Conservation (phyloP, 441 rosid species). For the Populus tomentosa region DNA sequence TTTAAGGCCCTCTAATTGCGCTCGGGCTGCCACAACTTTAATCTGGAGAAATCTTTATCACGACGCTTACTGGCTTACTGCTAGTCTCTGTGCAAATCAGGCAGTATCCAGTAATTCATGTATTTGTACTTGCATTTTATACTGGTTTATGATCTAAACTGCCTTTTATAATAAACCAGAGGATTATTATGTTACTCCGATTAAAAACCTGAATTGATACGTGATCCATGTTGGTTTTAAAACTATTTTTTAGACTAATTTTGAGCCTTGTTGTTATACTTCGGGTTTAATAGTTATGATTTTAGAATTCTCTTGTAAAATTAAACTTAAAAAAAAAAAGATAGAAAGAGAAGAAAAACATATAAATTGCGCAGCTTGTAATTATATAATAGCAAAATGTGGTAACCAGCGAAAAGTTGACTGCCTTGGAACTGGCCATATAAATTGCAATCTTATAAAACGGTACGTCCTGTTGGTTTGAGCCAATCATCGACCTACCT, state of each 20-base stretch:
- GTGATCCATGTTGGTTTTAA: too few species aligned
- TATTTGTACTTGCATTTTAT: background rate
- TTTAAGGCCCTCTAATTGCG: background rate
- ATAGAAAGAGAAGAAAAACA: too few species aligned
- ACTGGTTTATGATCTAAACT: too few species aligned
- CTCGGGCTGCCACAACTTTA: background rate
- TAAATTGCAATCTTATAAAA: background rate
- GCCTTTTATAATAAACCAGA: too few species aligned
- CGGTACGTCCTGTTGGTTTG: background rate
- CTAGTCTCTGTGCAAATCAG: background rate
- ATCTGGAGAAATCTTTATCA: background rate
- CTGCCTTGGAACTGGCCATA: background rate
- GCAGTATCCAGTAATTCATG: background rate
- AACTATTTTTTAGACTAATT: too few species aligned
- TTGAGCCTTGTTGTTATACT: too few species aligned
- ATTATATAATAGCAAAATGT: background rate
- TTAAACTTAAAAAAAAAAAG: too few species aligned
- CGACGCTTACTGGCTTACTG: background rate
- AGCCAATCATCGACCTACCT: too few species aligned
- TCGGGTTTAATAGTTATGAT: too few species aligned
- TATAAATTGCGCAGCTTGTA: background rate
- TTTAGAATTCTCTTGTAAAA: too few species aligned
- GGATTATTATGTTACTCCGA: too few species aligned
- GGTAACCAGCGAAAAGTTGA: background rate
- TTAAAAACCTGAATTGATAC: too few species aligned